These are phyloP conservation scores for Aspergillus aculeatinus DNA, from an alignment of 2,329 filamentous ascomycete genomes.

Conservation along the genomic window DNA sequence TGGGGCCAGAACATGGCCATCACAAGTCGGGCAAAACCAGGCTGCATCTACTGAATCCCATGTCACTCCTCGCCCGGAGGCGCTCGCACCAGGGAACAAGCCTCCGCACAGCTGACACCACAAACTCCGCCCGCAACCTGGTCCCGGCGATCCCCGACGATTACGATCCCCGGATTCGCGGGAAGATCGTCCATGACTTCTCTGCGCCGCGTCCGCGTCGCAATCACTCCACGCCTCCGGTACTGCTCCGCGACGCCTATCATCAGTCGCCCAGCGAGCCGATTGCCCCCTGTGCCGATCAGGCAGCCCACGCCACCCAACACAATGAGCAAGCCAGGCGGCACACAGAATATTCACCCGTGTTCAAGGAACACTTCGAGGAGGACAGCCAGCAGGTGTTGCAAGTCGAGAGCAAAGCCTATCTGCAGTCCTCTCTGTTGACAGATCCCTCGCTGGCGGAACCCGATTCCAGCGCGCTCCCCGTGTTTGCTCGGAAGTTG, in stretches of 20 bases:
- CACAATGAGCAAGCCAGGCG: constrained; percentile 31
- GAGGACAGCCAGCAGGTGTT: constrained; percentile 49
- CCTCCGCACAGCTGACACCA: constrained; percentile 51
- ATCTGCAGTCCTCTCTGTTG: constrained; percentile 42
- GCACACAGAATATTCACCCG: constrained; percentile 52
- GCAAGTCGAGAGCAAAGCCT: constrained; percentile 44
- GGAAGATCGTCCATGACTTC: constrained; percentile 65
- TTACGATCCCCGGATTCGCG: constrained; percentile 63
- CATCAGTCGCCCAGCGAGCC: constrained; percentile 10
- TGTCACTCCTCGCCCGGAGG: constrained; percentile 59
- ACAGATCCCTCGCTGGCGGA: constrained; percentile 29
- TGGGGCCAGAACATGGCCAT: constrained; percentile 25
- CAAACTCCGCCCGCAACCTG: constrained; percentile 50
- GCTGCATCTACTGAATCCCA: constrained; percentile 60
- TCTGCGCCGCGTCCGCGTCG: constrained; percentile 56
- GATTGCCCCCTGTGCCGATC: constrained; percentile 16
- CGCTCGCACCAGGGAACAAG: constrained; percentile 54
- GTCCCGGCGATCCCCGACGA: constrained; percentile 57
- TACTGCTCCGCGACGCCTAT: constrained; percentile 16
- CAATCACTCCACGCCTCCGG: constrained; percentile 30
- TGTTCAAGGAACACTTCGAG: constrained; percentile 62
- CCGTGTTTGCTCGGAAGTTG: constrained; percentile 46
- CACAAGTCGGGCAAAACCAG: constrained; percentile 49
- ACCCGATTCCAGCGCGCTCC: constrained; percentile 35
- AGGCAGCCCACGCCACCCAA: constrained; percentile 16